Evolutionary conservation across 192 early-diverging fungal genomes (phyloP), one percentile per base, ranked within the genome.

Genomic region (Spizellomyces sp.): DNA sequence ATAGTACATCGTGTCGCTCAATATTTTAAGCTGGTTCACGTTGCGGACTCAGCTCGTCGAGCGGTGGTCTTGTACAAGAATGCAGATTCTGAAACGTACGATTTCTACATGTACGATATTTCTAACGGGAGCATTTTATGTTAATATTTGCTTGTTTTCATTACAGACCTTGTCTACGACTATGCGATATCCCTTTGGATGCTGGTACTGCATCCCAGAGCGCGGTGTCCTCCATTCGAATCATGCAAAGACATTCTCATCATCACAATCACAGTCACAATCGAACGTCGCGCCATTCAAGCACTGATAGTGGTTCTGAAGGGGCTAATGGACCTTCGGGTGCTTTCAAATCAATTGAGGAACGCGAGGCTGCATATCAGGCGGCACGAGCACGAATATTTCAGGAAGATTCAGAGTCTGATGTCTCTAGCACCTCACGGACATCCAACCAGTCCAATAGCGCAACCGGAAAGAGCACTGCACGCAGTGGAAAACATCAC

Each of bases 311-410:
- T 44, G 61, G 56, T 12, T 67, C 75, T 5, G 81, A 84, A 10
- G 75, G 73, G 36, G 67, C 77, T 14, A 64, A 68, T 21, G 83
- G 80, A 22, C 61, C 66, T 10, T 77, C 79, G 19, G 77, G 81
- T 22, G 80, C 77, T 64, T 75, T 77, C 12, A 79, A 84, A 69
- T 84, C 90, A 0, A 77, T 88, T 45, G 87, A 91, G 67, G 89
- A 90, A 63, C 79, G 88, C 17, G 83, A 89, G 62, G 85, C 82
- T 9, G 86, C 85, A 8, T 92, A 92, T 68, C 87, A 90, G 69
- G 80, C 83, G 44, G 91, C 91, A 6, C 79, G 91, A 59, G 89
- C 88, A 12, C 71, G 86, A 45, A 92, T 92, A 52, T 92, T 92
- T 67, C 81, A 87, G 58, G 88, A 88, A 44, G 74, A 79, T 50